Conservation (phyloP, 2,329 filamentous ascomycete genomes). For the Emergomyces pasteurianus region DNA sequence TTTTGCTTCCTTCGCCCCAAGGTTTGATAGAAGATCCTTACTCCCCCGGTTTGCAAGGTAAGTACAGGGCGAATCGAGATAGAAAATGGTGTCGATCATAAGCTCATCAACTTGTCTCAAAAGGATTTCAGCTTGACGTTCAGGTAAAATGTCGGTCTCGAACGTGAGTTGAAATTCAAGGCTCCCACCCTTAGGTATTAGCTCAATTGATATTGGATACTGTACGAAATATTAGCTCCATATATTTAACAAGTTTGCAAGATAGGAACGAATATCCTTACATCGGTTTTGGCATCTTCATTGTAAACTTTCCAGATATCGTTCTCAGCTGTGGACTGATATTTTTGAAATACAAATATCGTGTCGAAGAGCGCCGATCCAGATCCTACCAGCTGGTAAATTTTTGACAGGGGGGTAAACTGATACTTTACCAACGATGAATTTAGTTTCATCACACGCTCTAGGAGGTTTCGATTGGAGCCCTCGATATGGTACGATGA, state of each 20-base stretch:
- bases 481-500: conserved; percentile 47
- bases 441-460: conserved; percentile 54
- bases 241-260: neutral
- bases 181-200: conserved; percentile 45
- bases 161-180: conserved; percentile 57
- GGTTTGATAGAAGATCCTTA: conserved; percentile 45
- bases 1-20: conserved; percentile 46
- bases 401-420: conserved; percentile 55
- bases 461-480: conserved; percentile 47
- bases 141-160: conserved; percentile 51
- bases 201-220: conserved; percentile 70
- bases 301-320: conserved; percentile 48
- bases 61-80: conserved; percentile 31
- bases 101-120: conserved; percentile 60
- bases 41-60: conserved; percentile 23
- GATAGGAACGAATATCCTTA: conserved; percentile 15
- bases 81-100: conserved; percentile 47
- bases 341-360: conserved; percentile 69
- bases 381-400: conserved; percentile 59
- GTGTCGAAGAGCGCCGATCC: conserved; percentile 68
- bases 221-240: conserved; percentile 15
- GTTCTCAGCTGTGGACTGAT: conserved; percentile 17
- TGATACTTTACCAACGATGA: conserved; percentile 56
- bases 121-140: conserved; percentile 54
- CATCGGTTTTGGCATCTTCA: conserved; percentile 59